These are phyloP conservation scores for Chamaecyparis obtusa DNA, from an alignment of 75 land plant genomes.

Conservation along the genomic window DNA sequence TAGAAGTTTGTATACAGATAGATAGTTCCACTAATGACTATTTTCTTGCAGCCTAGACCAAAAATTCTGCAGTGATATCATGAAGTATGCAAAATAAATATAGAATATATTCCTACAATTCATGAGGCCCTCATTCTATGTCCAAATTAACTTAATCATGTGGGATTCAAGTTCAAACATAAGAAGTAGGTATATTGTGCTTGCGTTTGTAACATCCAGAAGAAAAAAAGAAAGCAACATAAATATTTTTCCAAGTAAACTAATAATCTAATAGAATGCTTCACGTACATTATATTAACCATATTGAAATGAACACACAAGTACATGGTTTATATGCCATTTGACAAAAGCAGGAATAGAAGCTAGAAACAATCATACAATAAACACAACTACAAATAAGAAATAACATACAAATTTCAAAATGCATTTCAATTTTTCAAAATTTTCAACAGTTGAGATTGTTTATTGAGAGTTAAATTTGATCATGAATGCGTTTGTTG, in stretches of 20 bases:
- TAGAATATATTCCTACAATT: no score
- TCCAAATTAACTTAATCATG: not conserved
- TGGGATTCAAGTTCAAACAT: not conserved
- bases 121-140: not conserved
- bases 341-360: not conserved
- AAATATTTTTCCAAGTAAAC: not conserved
- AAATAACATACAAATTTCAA: not conserved
- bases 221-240: not conserved
- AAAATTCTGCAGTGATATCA: not conserved
- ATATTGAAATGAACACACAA: not conserved
- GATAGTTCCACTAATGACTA: not conserved
- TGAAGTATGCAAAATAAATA: no score
- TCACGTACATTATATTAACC: not conserved
- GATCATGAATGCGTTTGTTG: not conserved
- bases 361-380: not conserved
- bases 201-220: not conserved
- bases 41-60: not conserved
- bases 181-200: not conserved
- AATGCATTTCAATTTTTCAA: not conserved
- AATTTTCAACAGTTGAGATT: not conserved
- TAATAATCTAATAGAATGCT: not conserved
- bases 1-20: no score
- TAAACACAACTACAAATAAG: not conserved
- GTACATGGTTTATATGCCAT: not conserved
- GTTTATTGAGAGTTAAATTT: not conserved